Conservation (phyloP, 352 stramenopile species). For the Globisporangium nodosum region DNA sequence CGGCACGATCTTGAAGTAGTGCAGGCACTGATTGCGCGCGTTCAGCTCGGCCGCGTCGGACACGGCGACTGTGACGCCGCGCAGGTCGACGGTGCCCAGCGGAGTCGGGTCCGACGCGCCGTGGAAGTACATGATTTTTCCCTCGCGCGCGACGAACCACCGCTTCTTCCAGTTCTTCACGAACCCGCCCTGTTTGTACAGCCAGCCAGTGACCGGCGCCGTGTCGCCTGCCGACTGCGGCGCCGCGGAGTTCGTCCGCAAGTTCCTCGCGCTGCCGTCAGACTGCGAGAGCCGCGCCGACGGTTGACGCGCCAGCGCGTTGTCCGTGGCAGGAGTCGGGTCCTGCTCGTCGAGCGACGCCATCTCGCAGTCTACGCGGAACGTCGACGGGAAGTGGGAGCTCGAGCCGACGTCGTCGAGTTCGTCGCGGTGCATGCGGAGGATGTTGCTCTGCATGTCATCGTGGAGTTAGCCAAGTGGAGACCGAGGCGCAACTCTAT, state of each 20-base stretch:
- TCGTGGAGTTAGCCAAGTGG: no score
- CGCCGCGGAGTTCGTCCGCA: conserved; percentile 12
- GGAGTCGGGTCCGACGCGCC: conserved; percentile 58
- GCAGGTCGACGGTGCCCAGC: conserved; percentile 61
- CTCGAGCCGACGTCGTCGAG: conserved; percentile 56
- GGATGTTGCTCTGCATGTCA: conserved; percentile 26
- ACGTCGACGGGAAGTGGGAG: conserved; percentile 44
- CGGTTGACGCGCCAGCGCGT: neutral
- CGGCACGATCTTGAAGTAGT: conserved; percentile 73
- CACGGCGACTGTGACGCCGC: conserved; percentile 46
- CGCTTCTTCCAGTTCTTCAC: conserved; percentile 84
- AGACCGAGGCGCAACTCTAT: neutral
- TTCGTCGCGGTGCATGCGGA: conserved; percentile 48
- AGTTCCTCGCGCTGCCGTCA: conserved; percentile 8
- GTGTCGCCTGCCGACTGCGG: conserved; percentile 17
- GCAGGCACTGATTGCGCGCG: conserved; percentile 43
- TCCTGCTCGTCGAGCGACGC: conserved; percentile 22
- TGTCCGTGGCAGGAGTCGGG: neutral
- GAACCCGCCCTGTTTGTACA: conserved; percentile 76
- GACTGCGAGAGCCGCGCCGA: neutral
- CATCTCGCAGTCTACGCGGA: conserved; percentile 51
- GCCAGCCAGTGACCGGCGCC: conserved; percentile 57
- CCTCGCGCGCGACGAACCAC: conserved; percentile 78
- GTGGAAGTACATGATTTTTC: conserved; percentile 77
- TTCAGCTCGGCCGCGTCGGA: conserved; percentile 56